Conservation (phyloP, 2,329 filamentous ascomycete genomes). For the Grosmannia serpens region DNA sequence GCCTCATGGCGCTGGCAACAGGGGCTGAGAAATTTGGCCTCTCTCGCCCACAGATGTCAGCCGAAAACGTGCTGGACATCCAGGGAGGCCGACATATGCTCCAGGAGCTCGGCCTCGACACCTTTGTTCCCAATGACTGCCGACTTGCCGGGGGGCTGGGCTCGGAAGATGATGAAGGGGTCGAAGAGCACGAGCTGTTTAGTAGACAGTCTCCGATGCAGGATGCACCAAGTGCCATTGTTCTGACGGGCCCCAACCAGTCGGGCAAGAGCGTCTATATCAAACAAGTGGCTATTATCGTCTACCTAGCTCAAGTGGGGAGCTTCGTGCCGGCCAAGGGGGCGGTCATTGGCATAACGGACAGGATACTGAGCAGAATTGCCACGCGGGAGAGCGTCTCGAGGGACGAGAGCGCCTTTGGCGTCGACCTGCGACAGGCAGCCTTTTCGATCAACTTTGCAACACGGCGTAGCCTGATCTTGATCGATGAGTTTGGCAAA, state of each 20-base stretch:
- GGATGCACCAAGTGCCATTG: conserved; percentile 51
- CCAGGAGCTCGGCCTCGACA: conserved; percentile 70
- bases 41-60: conserved; percentile 55
- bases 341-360: conserved; percentile 74
- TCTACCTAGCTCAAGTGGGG: conserved; percentile 86
- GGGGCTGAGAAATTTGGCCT: conserved; percentile 68
- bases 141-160: conserved; percentile 50
- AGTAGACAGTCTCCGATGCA: neutral
- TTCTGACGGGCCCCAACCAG: conserved; percentile 89
- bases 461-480: conserved; percentile 64
- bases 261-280: conserved; percentile 95
- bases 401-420: conserved; percentile 49
- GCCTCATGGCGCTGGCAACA: conserved; percentile 66
- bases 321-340: conserved; percentile 76
- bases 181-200: neutral
- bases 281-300: conserved; percentile 82
- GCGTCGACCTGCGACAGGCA: conserved; percentile 78
- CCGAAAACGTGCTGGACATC: conserved; percentile 61
- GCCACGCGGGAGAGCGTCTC: conserved; percentile 57
- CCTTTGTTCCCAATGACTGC: conserved; percentile 76
- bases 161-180: conserved; percentile 10
- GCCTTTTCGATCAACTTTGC: conserved; percentile 63
- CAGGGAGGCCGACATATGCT: conserved; percentile 73
- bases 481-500: conserved; percentile 87
- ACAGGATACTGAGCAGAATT: conserved; percentile 83